phyloP scores from a whole-genome alignment of 495 filamentous ascomycete species.

The Daldinia grandis region DNA sequence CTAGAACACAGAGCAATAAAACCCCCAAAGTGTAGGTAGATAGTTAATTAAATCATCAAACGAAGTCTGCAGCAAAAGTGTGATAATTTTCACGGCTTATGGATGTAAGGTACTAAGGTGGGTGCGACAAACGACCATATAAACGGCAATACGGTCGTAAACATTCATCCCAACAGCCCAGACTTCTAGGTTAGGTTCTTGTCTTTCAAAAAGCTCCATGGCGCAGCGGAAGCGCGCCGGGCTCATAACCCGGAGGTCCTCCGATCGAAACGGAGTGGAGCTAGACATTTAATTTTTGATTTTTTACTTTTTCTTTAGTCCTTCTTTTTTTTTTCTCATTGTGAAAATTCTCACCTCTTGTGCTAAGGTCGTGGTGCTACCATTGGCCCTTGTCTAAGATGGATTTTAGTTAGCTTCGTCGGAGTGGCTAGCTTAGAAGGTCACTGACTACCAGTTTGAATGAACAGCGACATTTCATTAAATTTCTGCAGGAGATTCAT shows the following conservation, averaged over 20 bases:
- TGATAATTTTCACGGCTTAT: not conserved
- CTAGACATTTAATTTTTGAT: conserved; percentile 32
- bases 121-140: not conserved
- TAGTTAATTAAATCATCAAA: not conserved
- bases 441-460: not conserved
- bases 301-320: conserved; percentile 20
- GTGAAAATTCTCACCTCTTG: not conserved
- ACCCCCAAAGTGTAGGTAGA: not conserved
- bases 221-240: conserved; percentile 57
- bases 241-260: conserved; percentile 59
- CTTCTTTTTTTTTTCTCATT: not conserved
- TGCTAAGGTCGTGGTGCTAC: not conserved
- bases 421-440: not conserved
- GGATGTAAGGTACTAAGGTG: not conserved
- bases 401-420: not conserved
- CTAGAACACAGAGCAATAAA: not conserved
- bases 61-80: not conserved
- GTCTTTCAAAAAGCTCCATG: conserved; percentile 47
- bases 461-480: not conserved
- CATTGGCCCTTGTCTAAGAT: not conserved
- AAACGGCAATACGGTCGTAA: not conserved
- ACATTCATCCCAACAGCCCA: no score
- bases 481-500: no score
- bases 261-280: conserved; percentile 55
- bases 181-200: no score